phyloP scores from a whole-genome alignment of 2,329 filamentous ascomycete species.

The Aspergillus unguis region DNA sequence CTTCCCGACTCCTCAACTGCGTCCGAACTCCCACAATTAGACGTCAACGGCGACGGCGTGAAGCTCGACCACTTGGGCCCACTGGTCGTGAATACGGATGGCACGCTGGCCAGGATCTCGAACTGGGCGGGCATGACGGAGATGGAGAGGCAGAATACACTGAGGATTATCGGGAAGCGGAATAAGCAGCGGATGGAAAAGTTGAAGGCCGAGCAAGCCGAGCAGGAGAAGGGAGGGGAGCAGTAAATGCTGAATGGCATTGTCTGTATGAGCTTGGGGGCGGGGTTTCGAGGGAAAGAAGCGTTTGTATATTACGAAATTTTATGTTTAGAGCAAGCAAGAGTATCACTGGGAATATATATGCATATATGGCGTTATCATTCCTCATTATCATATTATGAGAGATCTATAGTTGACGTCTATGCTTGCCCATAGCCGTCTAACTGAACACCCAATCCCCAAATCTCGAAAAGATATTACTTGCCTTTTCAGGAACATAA shows the following conservation, averaged over 20 bases:
- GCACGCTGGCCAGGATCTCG: slow-evolving; percentile 65
- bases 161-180: slow-evolving; percentile 64
- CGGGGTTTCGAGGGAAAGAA: too few relatives aligned
- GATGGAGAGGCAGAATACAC: slow-evolving; percentile 63
- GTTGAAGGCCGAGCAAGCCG: slow-evolving; percentile 43
- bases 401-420: background rate
- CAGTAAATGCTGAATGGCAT: background rate
- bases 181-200: slow-evolving; percentile 62
- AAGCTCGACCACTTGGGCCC: slow-evolving; percentile 68
- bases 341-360: background rate
- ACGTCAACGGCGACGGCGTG: slow-evolving; percentile 51
- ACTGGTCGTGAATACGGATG: slow-evolving; percentile 70
- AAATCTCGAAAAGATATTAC: slow-evolving; percentile 24
- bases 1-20: slow-evolving; percentile 71
- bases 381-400: background rate
- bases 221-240: background rate
- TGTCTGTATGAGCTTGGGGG: too few relatives aligned
- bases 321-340: background rate
- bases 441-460: slow-evolving; percentile 21
- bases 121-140: slow-evolving; percentile 73
- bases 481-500: slow-evolving; percentile 54
- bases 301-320: too few relatives aligned
- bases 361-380: background rate
- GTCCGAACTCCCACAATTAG: slow-evolving; percentile 79
- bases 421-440: background rate